phyloP scores from a whole-genome alignment of 768 basidiomycete genomes.

The Lyophyllum semitale region DNA sequence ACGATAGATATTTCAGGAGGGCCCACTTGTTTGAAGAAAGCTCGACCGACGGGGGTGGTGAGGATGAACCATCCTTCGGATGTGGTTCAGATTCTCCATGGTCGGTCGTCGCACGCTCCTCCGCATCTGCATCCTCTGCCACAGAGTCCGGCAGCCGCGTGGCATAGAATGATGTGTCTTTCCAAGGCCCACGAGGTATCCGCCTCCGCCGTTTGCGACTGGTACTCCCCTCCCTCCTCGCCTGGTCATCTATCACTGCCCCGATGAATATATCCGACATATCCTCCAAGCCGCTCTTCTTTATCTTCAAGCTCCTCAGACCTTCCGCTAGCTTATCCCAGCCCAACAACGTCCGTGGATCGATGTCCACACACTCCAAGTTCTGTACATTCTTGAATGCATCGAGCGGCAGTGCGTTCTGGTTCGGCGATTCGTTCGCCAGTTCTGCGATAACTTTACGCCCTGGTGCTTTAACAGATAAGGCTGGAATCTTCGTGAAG shows the following conservation, averaged over 20 bases:
- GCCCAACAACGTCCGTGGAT: slow-evolving; percentile 79
- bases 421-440: slow-evolving; percentile 64
- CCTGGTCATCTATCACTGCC: slow-evolving; percentile 78
- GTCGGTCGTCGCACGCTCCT: slow-evolving; percentile 18
- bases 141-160: slow-evolving; percentile 60
- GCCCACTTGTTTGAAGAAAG: slow-evolving; percentile 72
- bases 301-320: slow-evolving; percentile 73
- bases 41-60: slow-evolving; percentile 31
- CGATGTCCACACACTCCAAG: slow-evolving; percentile 76
- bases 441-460: slow-evolving; percentile 70
- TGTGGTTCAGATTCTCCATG: slow-evolving; percentile 17
- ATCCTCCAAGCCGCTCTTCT: slow-evolving; percentile 81
- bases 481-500: slow-evolving; percentile 87
- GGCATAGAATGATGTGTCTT: slow-evolving; percentile 48
- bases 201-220: slow-evolving; percentile 47
- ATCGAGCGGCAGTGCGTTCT: slow-evolving; percentile 79
- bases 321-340: slow-evolving; percentile 80
- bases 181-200: slow-evolving; percentile 38
- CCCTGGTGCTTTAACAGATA: slow-evolving; percentile 65
- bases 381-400: slow-evolving; percentile 83
- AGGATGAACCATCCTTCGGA: slow-evolving; percentile 22
- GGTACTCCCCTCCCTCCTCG: slow-evolving; percentile 57
- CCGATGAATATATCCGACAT: slow-evolving; percentile 75
- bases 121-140: slow-evolving; percentile 43
- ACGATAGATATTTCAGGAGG: slow-evolving; percentile 71